Conservation (phyloP, 2,329 filamentous ascomycete genomes). For the Paecilomyces niveus region DNA sequence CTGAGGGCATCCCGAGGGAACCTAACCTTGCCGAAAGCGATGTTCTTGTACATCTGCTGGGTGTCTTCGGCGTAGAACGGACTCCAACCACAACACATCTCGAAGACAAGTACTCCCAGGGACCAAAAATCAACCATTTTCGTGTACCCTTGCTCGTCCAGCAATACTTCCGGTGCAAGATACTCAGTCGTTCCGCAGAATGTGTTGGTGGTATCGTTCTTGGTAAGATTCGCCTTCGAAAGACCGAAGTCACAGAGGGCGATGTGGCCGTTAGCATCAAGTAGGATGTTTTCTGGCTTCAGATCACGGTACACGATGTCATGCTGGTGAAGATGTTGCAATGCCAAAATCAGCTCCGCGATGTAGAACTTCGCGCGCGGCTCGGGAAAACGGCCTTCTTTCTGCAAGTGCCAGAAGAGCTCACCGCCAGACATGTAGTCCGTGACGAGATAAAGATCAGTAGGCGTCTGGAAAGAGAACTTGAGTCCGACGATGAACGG, state of each 20-base stretch:
- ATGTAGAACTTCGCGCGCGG: constrained; percentile 97
- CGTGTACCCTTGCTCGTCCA: constrained; percentile 95
- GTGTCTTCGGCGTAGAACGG: constrained; percentile 99
- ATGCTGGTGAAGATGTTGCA: constrained; percentile 91
- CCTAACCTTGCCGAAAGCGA: constrained; percentile 95
- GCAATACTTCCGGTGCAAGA: constrained; percentile 84
- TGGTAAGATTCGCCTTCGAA: constrained; percentile 93
- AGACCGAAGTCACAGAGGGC: constrained; percentile 95
- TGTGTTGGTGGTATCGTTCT: constrained; percentile 97
- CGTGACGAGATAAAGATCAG: constrained; percentile 94
- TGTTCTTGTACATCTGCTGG: constrained; percentile 99
- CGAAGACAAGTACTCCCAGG: constrained; percentile 90
- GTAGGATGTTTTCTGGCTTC: constrained; percentile 94
- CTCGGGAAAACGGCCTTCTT: constrained; percentile 92
- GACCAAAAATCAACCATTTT: constrained; percentile 99
- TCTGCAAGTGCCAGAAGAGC: constrained; percentile 97
- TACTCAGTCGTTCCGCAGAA: constrained; percentile 99
- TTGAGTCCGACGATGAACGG: constrained; percentile 97
- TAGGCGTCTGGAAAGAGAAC: constrained; percentile 96
- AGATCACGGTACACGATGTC: constrained; percentile 97
- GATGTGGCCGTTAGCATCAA: constrained; percentile 96
- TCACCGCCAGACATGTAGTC: constrained; percentile 99
- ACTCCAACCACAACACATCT: constrained; percentile 99
- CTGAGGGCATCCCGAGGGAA: constrained; percentile 94
- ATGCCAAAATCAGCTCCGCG: constrained; percentile 88